phyloP scores from a whole-genome alignment of 305 asterid genomes.

The Fraxinus sp. region DNA sequence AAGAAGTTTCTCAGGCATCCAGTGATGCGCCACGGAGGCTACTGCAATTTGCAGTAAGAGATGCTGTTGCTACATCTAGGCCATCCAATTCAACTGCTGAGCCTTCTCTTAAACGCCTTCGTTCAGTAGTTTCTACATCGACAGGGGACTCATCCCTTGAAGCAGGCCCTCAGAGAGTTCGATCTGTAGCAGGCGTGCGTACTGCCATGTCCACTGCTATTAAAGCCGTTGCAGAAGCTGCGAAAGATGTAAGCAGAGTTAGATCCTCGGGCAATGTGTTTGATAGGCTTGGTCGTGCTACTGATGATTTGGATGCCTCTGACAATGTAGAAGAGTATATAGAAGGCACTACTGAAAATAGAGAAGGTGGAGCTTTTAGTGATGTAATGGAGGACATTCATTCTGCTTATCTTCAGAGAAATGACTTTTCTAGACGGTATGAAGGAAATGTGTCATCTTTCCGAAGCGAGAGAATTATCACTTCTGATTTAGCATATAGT shows the following conservation, averaged over 20 bases:
- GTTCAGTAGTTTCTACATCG: constrained; percentile 75
- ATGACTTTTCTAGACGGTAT: constrained; percentile 32
- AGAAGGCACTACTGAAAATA: constrained; percentile 43
- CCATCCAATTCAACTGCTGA: constrained; percentile 44
- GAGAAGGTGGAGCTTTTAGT: constrained; percentile 34
- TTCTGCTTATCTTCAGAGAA: constrained; percentile 37
- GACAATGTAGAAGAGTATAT: constrained; percentile 37
- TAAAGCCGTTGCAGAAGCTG: constrained; percentile 86
- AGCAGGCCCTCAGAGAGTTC: constrained; percentile 54
- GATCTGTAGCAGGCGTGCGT: constrained; percentile 36
- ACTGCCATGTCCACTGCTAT: constrained; percentile 66
- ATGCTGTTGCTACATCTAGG: constrained; percentile 78
- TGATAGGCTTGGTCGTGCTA: constrained; percentile 77
- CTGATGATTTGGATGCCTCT: constrained; percentile 33
- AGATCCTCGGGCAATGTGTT: constrained; percentile 70
- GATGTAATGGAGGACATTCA: constrained; percentile 27
- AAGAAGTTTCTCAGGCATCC: constrained; percentile 54
- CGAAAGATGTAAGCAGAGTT: constrained; percentile 60
- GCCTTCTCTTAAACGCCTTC: constrained; percentile 69
- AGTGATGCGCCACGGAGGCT: constrained; percentile 78
- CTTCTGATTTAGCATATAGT: constrained; percentile 41
- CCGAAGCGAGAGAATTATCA: constrained; percentile 38
- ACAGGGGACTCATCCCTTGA: constrained; percentile 43
- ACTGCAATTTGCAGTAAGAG: constrained; percentile 92
- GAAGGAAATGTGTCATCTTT: constrained; percentile 33